phyloP scores from a whole-genome alignment of 2,329 filamentous ascomycete species.

The Fusarium subglutinans region DNA sequence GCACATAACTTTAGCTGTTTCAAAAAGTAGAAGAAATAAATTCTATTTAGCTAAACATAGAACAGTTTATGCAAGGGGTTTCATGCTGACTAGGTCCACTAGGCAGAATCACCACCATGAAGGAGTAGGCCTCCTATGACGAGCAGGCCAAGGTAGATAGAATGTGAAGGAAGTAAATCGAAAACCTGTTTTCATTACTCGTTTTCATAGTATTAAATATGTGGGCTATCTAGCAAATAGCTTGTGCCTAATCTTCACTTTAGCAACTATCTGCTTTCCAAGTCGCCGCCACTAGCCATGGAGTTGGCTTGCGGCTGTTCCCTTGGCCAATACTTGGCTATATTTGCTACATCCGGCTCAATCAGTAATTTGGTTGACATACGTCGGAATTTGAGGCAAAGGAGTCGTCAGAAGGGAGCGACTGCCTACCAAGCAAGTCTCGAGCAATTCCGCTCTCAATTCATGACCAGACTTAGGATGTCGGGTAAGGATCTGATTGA shows the following conservation, averaged over 20 bases:
- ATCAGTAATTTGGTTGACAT: background rate
- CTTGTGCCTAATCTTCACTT: background rate
- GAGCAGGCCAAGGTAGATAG: background rate
- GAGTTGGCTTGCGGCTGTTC: background rate
- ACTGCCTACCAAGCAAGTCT: background rate
- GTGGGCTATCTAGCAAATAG: background rate
- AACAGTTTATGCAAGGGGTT: background rate
- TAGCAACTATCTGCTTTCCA: background rate
- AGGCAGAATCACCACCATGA: background rate
- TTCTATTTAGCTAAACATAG: background rate
- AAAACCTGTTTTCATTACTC: background rate
- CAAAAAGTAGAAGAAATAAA: background rate
- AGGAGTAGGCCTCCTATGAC: background rate
- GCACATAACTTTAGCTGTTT: background rate
- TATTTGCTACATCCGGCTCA: background rate
- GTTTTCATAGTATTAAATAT: background rate
- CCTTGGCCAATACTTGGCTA: background rate
- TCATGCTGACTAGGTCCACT: background rate
- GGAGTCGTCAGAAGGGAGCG: background rate
- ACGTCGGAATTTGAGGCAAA: background rate
- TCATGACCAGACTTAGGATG: background rate
- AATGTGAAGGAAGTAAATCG: background rate
- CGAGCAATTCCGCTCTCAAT: background rate
- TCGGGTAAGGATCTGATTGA: background rate
- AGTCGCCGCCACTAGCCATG: background rate